Conservation (phyloP, 306 rosid species). For the Pachyrhizus erosus region DNA sequence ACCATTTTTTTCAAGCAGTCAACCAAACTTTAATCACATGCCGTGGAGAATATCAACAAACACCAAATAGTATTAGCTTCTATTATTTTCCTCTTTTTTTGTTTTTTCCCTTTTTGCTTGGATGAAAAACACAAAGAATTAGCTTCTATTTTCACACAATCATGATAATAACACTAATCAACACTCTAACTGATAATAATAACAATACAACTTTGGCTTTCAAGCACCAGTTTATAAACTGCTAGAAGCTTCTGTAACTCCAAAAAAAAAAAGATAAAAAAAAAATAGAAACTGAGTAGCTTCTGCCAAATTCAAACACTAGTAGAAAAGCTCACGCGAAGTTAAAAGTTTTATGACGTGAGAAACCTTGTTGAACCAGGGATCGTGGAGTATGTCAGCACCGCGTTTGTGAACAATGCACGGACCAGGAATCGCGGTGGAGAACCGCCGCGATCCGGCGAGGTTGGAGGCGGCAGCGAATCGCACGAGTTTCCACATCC, state of each 20-base stretch:
- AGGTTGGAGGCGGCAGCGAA: conserved; percentile 60
- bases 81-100: background rate
- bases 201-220: background rate
- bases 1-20: conserved; percentile 2
- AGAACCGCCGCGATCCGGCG: conserved; percentile 70
- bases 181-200: background rate
- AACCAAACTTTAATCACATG: conserved; percentile 27
- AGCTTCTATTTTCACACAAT: conserved; percentile 7
- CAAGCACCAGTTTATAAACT: background rate
- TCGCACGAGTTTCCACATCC: conserved; percentile 85
- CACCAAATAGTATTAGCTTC: background rate
- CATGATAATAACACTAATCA: background rate
- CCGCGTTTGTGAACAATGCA: conserved; percentile 98
- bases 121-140: background rate
- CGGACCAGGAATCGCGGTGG: conserved; percentile 90
- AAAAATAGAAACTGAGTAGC: background rate
- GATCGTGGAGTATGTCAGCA: conserved; percentile 98
- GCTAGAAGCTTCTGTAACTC: background rate
- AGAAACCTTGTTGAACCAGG: conserved; percentile 96
- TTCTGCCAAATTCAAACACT: background rate
- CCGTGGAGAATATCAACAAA: background rate
- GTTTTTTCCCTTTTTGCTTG: background rate
- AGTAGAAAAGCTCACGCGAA: background rate
- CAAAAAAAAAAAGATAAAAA: background rate
- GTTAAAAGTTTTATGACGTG: background rate